Percentiles rank a stretch among this genome's conserved stretches.
phyloP scores from a whole-genome alignment of 345 rosid species.

The Camelina neglecta region DNA sequence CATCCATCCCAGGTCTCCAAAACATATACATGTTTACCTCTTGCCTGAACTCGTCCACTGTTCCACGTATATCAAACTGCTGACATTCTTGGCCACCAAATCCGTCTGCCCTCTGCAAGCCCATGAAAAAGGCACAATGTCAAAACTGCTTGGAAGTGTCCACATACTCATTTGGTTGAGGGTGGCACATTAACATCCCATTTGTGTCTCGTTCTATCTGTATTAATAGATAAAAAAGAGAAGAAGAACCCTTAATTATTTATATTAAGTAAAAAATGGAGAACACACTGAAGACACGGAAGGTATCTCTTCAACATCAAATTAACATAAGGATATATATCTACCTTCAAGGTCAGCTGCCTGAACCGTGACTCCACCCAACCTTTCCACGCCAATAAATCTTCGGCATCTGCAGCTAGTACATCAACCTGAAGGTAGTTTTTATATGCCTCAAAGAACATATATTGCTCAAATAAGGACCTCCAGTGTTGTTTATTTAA shows the following conservation, averaged over 20 bases:
- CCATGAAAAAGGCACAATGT: slow-evolving; percentile 74
- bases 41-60: slow-evolving; percentile 67
- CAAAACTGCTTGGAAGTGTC: slow-evolving; percentile 56
- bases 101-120: slow-evolving; percentile 66
- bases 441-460: slow-evolving; percentile 68
- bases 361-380: slow-evolving; percentile 84
- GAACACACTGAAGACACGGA: neutral
- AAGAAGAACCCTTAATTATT: neutral
- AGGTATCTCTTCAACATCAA: slow-evolving; percentile 3
- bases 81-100: slow-evolving; percentile 63
- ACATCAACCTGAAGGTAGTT: slow-evolving; percentile 73
- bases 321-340: slow-evolving; percentile 22
- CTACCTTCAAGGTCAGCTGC: slow-evolving; percentile 66
- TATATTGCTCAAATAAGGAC: slow-evolving; percentile 60
- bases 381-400: slow-evolving; percentile 69
- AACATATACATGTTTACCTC: slow-evolving; percentile 57
- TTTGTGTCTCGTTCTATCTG: slow-evolving; percentile 75
- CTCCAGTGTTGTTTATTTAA: slow-evolving; percentile 62
- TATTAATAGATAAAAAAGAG: slow-evolving; percentile 11
- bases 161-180: slow-evolving; percentile 62
- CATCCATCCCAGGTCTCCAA: slow-evolving; percentile 77
- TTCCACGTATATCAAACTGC: slow-evolving; percentile 70
- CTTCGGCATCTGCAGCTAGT: slow-evolving; percentile 57
- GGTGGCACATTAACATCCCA: slow-evolving; percentile 77
- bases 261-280: neutral